These are phyloP conservation scores for Podospora sp. DNA, from an alignment of 495 filamentous ascomycete species.

Conservation along the genomic window DNA sequence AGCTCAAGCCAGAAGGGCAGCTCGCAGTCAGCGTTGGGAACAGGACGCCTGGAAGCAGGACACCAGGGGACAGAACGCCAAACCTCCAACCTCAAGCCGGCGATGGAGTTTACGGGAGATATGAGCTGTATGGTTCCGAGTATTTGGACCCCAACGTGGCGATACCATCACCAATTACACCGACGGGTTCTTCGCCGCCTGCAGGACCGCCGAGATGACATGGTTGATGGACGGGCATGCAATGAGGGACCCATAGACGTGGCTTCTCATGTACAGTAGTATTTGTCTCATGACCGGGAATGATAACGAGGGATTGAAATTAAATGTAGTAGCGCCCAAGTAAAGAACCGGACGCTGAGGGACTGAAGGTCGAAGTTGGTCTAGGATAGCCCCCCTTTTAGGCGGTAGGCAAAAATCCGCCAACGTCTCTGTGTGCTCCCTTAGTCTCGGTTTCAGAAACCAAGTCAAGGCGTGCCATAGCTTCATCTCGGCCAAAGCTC, in stretches of 20 bases:
- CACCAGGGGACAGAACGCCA: not conserved
- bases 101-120: conserved; percentile 19
- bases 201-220: not conserved
- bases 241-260: not conserved
- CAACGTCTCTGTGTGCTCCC: no score
- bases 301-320: not conserved
- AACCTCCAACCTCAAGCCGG: not conserved
- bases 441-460: no score
- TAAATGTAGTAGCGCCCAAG: not conserved
- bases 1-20: not conserved
- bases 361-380: no score
- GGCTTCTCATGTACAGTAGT: not conserved
- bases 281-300: not conserved
- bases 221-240: not conserved
- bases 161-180: conserved; percentile 6
- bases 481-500: no score
- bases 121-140: conserved; percentile 35
- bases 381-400: no score
- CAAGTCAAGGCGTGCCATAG: no score
- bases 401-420: no score
- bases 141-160: not conserved
- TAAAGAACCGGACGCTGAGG: not conserved
- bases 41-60: not conserved
- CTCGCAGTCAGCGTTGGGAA: not conserved
- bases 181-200: not conserved